Base-by-base conservation (phyloP, 495 filamentous ascomycete species). In the Podospora appendiculata region DNA sequence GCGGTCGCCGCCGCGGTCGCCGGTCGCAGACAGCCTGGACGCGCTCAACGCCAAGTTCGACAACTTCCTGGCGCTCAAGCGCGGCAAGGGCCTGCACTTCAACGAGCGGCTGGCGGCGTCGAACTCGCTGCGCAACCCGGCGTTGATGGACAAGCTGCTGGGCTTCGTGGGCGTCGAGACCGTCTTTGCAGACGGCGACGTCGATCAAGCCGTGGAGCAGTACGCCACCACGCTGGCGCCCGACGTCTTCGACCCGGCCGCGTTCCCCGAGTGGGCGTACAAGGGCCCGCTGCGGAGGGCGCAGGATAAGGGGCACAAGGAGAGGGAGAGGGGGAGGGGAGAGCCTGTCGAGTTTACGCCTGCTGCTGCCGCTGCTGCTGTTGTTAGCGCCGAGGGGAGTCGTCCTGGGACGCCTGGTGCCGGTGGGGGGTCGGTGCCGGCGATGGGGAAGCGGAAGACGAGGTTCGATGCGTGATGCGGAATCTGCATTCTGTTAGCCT, bases 21-120 rank as follows among this genome's bases (percentile, higher is more conserved):
- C 90, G 16, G 85, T 87, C 12, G 88, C 90, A 2, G 69, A 81
- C 8, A 65, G 67, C 3, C 50, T 67, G 36, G 65, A 67, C 6
- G 66, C 62, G 11, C 75, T 82, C 1, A 88, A 82, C 48, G 75
- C 77, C 47, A 96, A 95, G 57, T 87, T 96, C 58, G 75, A 81
- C 48, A 85, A 85, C 60, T 96, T 98, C 66, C 80, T 96, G 1
- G 75, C 79, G 19, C 74, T 96, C 42, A 98, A 96, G 69, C 62
- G 64, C 41, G 83, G 81, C 48, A 82, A 88, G 57, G 88, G 88
- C 3, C 73, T 89, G 33, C 94, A 98, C 70, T 96, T 98, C 75
- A 96, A 98, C 65, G 75, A 84, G 53, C 86, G 88, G 47, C 74
- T 96, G 0, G 81, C 85, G 17, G 73, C 72, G 40, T 87, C 85